Base-by-base conservation (phyloP, 352 stramenopile species). In the Globisporangium paddicum region DNA sequence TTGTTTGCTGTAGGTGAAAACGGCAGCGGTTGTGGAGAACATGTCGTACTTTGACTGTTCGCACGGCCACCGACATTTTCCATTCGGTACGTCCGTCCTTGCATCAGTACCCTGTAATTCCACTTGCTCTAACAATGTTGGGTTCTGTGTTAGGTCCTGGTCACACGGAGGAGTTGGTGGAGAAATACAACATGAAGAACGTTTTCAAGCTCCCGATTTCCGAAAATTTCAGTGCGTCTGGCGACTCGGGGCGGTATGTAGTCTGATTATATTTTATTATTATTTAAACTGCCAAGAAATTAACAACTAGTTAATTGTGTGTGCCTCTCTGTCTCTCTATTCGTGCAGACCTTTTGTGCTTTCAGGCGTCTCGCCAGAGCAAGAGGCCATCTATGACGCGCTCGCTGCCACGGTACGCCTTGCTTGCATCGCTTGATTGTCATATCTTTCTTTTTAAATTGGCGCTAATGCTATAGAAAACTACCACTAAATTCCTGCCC, bases 11-110 rank as follows among this genome's bases (percentile, higher is more conserved):
- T 46, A 7, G 80, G 94, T 99, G 38, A 96, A 96, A 53, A 98
- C 93, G 8, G 73, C 97, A 6, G 96, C 96, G 13, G 86, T 99
- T 13, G 98, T 99, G 5, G 96, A 99, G 64, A 99, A 99, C 73
- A 99, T 99, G 97, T 90, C 96, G 19, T 99, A 98, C 61, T 99
- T 97, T 58, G 86, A 96, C 59, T 96, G 90, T 62, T 86, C 75
- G 9, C 84, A 93, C 59, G 86, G 82, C 23, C 72, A 96, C 54
- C 81, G 83, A 9, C 88, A 96, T 58, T 96, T 89, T 34, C 87
- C 87, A 13, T 96, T 96, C 48, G 87, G 87, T 93, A 51, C 41
- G 62, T n/a, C n/a, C n/a, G n/a, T n/a, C n/a, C n/a, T n/a, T n/a
- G n/a, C n/a, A n/a, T n/a, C n/a, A n/a, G n/a, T n/a, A n/a, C n/a